Conservation (phyloP, 208 protist species). For the Trypanosoma platydactyli region DNA sequence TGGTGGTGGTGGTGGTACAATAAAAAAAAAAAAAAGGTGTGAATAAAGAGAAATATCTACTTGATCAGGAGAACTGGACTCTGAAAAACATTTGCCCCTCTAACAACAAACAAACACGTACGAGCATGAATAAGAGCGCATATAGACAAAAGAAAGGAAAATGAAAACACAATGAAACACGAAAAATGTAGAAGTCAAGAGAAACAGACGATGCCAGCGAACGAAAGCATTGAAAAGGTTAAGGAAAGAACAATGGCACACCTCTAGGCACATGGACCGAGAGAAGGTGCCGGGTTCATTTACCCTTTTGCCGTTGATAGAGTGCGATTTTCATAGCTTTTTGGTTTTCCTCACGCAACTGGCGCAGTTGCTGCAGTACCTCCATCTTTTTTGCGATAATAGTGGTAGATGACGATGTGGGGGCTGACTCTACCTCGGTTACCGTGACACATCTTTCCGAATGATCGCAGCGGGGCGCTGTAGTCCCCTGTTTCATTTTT, state of each 20-base stretch:
- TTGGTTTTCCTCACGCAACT: conserved; percentile 60
- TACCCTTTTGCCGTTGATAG: conserved; percentile 26
- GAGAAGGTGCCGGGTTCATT: neutral
- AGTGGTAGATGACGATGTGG: neutral
- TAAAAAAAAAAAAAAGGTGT: conserved; percentile 19
- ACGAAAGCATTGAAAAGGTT: too few species aligned
- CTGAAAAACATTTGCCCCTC: neutral
- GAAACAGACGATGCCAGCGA: neutral
- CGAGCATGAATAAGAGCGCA: neutral
- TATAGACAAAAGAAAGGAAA: neutral
- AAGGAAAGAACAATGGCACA: too few species aligned
- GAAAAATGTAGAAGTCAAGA: too few species aligned
- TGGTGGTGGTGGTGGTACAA: neutral
- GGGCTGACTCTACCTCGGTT: neutral
- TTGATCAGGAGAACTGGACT: conserved; percentile 14
- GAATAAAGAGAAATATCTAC: conserved; percentile 5
- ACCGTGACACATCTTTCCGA: neutral
- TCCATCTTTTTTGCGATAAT: conserved; percentile 28
- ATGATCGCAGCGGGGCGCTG: neutral
- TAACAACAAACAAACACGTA: neutral
- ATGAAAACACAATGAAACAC: neutral
- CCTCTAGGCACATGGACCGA: too few species aligned
- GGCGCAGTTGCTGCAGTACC: conserved; percentile 45
- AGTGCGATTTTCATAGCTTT: conserved; percentile 48
- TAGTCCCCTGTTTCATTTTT: neutral